Conservation (phyloP, 2,329 filamentous ascomycete genomes). For the Endoconidiophora polonica region DNA sequence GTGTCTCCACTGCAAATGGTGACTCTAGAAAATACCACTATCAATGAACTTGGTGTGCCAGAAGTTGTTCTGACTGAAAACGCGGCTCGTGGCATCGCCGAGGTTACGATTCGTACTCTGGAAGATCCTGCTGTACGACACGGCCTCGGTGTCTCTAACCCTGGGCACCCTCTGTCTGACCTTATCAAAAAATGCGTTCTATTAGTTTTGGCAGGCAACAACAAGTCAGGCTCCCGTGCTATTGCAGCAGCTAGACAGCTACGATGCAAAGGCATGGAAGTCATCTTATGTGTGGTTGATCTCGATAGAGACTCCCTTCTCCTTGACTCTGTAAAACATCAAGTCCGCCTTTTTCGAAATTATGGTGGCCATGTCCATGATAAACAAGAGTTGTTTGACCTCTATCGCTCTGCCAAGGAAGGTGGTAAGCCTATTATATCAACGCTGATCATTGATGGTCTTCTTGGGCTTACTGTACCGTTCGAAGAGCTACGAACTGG, state of each 20-base stretch:
- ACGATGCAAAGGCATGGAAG: conserved; percentile 63
- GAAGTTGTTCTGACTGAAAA: conserved; percentile 89
- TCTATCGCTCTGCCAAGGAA: conserved; percentile 30
- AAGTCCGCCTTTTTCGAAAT: conserved; percentile 69
- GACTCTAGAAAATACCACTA: conserved; percentile 79
- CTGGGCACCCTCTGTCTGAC: conserved; percentile 17
- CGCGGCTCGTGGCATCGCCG: conserved; percentile 72
- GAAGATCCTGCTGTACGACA: conserved; percentile 43
- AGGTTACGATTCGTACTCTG: conserved; percentile 58
- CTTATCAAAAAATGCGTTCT: conserved; percentile 25
- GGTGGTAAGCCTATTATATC: conserved; percentile 28
- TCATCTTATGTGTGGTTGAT: conserved; percentile 70
- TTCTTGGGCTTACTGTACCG: conserved; percentile 70
- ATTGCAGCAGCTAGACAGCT: conserved; percentile 77
- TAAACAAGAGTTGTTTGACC: conserved; percentile 45
- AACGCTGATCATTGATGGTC: conserved; percentile 72
- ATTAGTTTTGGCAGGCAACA: conserved; percentile 86
- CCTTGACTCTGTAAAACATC: conserved; percentile 62
- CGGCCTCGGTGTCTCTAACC: conserved; percentile 27
- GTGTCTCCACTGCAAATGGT: conserved; percentile 71
- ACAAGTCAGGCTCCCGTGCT: conserved; percentile 71
- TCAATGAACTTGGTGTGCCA: conserved; percentile 69
- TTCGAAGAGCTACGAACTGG: conserved; percentile 77
- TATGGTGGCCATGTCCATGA: conserved; percentile 58
- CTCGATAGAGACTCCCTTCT: conserved; percentile 70